Percentiles rank a stretch among this genome's conserved stretches.
phyloP scores from a whole-genome alignment of 495 filamentous ascomycete species.

The Aspergillus nanangensis region DNA sequence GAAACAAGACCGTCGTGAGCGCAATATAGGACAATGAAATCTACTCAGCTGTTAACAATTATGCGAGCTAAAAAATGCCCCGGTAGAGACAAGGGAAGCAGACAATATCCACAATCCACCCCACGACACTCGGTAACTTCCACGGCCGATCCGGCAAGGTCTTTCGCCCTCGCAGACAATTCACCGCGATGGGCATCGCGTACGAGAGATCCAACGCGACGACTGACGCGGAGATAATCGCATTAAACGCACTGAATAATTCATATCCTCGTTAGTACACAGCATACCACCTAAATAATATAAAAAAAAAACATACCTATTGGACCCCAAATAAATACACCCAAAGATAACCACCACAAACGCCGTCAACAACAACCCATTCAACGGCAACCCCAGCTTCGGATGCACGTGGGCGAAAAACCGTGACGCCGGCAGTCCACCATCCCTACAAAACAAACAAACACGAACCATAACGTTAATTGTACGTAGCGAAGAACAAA shows the following conservation, averaged over 20 bases:
- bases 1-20: slow-evolving; percentile 69
- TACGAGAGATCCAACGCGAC: slow-evolving; percentile 70
- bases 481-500: background rate
- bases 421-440: slow-evolving; percentile 62
- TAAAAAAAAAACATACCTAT: slow-evolving; percentile 28
- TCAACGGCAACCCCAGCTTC: slow-evolving; percentile 60
- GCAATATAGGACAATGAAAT: slow-evolving; percentile 61
- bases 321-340: slow-evolving; percentile 70
- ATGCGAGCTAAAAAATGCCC: slow-evolving; percentile 6
- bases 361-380: slow-evolving; percentile 62
- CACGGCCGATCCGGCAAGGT: slow-evolving; percentile 63
- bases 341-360: slow-evolving; percentile 64
- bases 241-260: slow-evolving; percentile 47
- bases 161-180: slow-evolving; percentile 58
- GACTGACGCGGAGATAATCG: slow-evolving; percentile 67
- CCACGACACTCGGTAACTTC: slow-evolving; percentile 50
- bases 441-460: slow-evolving; percentile 43
- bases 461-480: background rate
- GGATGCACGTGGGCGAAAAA: slow-evolving; percentile 63
- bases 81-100: too few relatives aligned
- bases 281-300: background rate
- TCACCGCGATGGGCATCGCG: slow-evolving; percentile 66
- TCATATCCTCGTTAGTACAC: too few relatives aligned
- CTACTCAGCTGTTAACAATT: slow-evolving; percentile 16
- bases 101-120: slow-evolving; percentile 48